These are phyloP conservation scores for Striga asiatica DNA, from an alignment of 257 asterid species.

Conservation along the genomic window DNA sequence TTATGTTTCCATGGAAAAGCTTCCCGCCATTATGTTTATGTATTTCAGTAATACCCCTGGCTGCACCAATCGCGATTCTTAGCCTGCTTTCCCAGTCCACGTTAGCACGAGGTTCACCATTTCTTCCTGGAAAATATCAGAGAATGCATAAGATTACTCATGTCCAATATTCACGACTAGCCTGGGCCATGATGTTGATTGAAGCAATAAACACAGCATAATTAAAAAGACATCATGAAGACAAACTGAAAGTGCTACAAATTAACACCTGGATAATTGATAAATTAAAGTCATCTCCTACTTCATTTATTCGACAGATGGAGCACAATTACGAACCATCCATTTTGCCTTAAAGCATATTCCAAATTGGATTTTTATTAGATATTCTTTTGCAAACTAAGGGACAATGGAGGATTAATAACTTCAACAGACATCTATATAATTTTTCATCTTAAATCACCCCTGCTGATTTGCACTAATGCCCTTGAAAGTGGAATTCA, in stretches of 20 bases:
- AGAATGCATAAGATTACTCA: background rate
- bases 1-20: conserved; percentile 26
- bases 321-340: no score
- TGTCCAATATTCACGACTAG: no score
- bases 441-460: no score
- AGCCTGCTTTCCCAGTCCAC: conserved; percentile 18
- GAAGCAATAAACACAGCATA: background rate
- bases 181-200: no score
- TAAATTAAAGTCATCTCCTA: background rate
- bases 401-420: no score
- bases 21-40: conserved; percentile 10
- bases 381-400: no score
- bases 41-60: conserved; percentile 19
- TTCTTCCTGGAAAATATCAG: conserved; percentile 15
- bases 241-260: no score
- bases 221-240: background rate
- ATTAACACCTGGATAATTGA: no score
- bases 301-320: background rate
- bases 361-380: no score
- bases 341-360: no score
- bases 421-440: no score
- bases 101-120: background rate
- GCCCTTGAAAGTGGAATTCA: background rate
- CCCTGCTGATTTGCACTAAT: background rate
- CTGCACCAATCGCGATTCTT: conserved; percentile 21